These are phyloP conservation scores for Lactarius tabidus DNA, from an alignment of 768 basidiomycete genomes.

Conservation along the genomic window DNA sequence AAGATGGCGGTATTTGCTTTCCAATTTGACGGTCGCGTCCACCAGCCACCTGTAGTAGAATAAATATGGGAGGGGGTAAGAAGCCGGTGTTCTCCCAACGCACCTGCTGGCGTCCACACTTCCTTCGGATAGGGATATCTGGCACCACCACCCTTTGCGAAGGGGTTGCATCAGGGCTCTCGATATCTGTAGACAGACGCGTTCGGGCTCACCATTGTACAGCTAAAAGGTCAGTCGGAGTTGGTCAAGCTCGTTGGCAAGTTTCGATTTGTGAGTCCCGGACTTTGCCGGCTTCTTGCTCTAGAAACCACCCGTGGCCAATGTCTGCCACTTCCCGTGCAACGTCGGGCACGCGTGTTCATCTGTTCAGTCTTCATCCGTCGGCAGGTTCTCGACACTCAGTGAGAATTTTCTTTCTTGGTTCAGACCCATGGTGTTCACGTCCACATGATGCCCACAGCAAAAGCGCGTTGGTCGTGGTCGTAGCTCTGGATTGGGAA, in stretches of 20 bases:
- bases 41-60: constrained; percentile 77
- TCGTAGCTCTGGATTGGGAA: constrained; percentile 85
- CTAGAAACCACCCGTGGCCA: background rate
- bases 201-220: constrained; percentile 19
- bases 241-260: background rate
- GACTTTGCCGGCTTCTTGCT: constrained; percentile 14
- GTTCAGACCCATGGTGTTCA: background rate
- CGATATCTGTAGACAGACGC: background rate
- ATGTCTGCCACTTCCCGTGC: constrained; percentile 39
- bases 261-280: background rate
- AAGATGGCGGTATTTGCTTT: constrained; percentile 75
- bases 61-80: background rate
- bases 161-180: background rate
- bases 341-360: constrained; percentile 45
- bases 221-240: constrained; percentile 1
- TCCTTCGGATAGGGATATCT: constrained; percentile 93
- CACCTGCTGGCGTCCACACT: constrained; percentile 92
- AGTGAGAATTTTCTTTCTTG: constrained; percentile 37
- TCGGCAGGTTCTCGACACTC: constrained; percentile 64
- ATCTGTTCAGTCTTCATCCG: constrained; percentile 71
- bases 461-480: constrained; percentile 95
- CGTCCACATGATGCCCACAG: constrained; percentile 38
- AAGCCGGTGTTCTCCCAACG: constrained; percentile 24
- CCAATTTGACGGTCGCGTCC: constrained; percentile 91
- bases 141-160: constrained; percentile 65